phyloP scores from a whole-genome alignment of 2,329 filamentous ascomycete genomes.

The Claviceps pusilla region DNA sequence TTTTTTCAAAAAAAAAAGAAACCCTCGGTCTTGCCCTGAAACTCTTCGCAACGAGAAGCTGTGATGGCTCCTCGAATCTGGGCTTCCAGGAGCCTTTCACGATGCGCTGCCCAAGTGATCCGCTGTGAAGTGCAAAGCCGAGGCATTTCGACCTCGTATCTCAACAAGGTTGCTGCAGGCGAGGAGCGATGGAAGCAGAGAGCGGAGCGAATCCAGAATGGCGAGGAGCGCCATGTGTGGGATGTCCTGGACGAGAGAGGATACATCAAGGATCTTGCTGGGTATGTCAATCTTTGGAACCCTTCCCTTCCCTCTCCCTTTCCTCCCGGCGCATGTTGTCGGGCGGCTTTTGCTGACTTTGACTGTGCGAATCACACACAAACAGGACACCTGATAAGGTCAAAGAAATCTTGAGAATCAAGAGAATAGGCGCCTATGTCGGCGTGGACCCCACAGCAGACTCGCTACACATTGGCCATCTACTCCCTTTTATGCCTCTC shows the following conservation, averaged over 20 bases:
- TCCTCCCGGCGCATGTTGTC: constrained; percentile 9
- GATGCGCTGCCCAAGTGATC: constrained; percentile 11
- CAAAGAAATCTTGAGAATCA: constrained; percentile 46
- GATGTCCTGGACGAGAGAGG: constrained; percentile 56
- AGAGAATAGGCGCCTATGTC: constrained; percentile 60
- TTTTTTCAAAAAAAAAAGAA: background rate
- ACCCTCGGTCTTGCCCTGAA: background rate
- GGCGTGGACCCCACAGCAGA: constrained; percentile 70
- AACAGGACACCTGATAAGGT: constrained; percentile 35
- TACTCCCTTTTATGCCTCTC: constrained; percentile 67
- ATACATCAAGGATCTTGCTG: constrained; percentile 58
- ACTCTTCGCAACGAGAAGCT: background rate
- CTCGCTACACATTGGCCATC: constrained; percentile 67
- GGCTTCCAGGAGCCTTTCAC: constrained; percentile 10
- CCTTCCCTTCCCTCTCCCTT: background rate
- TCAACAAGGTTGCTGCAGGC: constrained; percentile 28
- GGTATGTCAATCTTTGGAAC: constrained; percentile 32
- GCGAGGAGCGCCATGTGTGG: constrained; percentile 40
- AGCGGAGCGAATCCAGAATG: constrained; percentile 32
- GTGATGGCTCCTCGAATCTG: background rate
- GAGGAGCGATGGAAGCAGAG: constrained; percentile 31
- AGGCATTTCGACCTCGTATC: constrained; percentile 25
- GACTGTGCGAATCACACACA: background rate
- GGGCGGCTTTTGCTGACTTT: background rate
- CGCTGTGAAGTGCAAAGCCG: constrained; percentile 15